phyloP scores from a whole-genome alignment of 345 rosid species.

The Arabis hirsuta region DNA sequence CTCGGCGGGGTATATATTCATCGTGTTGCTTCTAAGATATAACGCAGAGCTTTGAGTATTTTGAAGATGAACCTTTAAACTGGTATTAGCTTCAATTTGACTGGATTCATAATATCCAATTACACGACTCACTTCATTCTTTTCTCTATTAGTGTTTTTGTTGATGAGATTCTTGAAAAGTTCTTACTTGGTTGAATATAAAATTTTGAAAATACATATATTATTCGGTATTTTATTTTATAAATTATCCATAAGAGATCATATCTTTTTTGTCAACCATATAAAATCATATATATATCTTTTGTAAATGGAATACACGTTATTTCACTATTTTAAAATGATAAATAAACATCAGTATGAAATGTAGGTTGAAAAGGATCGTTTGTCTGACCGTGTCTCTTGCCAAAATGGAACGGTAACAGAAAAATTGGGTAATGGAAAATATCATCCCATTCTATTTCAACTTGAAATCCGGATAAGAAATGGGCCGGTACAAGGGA shows the following conservation, averaged over 20 bases:
- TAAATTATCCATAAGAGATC: not conserved
- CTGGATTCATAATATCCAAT: not conserved
- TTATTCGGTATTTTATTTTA: not conserved
- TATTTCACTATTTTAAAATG: not conserved
- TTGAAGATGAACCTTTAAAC: not conserved
- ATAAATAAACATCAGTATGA: not conserved
- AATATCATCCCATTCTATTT: no score
- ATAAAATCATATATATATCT: not conserved
- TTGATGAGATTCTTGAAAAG: not conserved
- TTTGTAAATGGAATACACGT: constrained; percentile 10
- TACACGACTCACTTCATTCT: not conserved
- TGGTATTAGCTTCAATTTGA: not conserved
- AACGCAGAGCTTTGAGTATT: not conserved
- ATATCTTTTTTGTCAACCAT: constrained; percentile 4
- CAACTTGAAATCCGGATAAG: no score
- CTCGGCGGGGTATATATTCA: no score
- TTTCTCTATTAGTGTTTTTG: not conserved
- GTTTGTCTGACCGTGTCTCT: not conserved
- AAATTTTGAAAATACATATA: not conserved
- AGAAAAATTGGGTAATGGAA: no score
- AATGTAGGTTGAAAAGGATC: not conserved
- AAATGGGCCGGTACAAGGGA: no score
- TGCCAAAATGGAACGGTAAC: not conserved
- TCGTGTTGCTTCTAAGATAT: no score
- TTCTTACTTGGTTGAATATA: not conserved